phyloP scores from a whole-genome alignment of 768 basidiomycete genomes.

The Tephrocybe sp. region DNA sequence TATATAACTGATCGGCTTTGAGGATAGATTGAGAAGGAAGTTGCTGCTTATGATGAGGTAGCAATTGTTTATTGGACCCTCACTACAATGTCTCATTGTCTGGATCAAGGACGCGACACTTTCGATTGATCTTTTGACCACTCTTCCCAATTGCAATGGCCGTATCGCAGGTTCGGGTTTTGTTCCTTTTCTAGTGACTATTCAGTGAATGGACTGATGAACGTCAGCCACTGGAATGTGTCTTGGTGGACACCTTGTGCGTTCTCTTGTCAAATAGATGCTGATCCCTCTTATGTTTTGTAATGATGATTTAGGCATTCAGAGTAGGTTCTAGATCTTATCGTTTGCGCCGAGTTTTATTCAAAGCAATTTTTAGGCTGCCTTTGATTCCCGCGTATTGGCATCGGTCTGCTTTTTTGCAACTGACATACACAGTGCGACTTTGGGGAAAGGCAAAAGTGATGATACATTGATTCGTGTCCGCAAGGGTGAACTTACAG shows the following conservation, averaged over 20 bases:
- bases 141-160: slow-evolving; percentile 84
- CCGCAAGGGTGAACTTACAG: slow-evolving; percentile 67
- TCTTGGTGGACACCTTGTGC: slow-evolving; percentile 79
- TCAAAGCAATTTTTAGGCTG: slow-evolving; percentile 49
- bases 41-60: slow-evolving; percentile 89
- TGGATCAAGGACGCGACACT: slow-evolving; percentile 68
- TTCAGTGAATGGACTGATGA: not conserved
- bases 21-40: slow-evolving; percentile 79
- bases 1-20: slow-evolving; percentile 4
- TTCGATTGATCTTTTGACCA: slow-evolving; percentile 69
- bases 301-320: not conserved
- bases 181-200: not conserved
- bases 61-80: not conserved
- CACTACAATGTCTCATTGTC: not conserved
- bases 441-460: slow-evolving; percentile 79
- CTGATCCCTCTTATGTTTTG: slow-evolving; percentile 30
- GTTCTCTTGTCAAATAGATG: slow-evolving; percentile 18
- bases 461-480: slow-evolving; percentile 82
- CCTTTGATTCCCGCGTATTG: slow-evolving; percentile 81
- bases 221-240: slow-evolving; percentile 83
- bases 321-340: not conserved
- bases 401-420: slow-evolving; percentile 93
- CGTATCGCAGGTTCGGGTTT: slow-evolving; percentile 69
- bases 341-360: not conserved
- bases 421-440: slow-evolving; percentile 87